A percentile compares a stretch with the other conserved stretches of the same genome.
These are phyloP conservation scores for Amorphotheca resinae DNA, from an alignment of 495 filamentous ascomycete genomes.

Conservation along the genomic window DNA sequence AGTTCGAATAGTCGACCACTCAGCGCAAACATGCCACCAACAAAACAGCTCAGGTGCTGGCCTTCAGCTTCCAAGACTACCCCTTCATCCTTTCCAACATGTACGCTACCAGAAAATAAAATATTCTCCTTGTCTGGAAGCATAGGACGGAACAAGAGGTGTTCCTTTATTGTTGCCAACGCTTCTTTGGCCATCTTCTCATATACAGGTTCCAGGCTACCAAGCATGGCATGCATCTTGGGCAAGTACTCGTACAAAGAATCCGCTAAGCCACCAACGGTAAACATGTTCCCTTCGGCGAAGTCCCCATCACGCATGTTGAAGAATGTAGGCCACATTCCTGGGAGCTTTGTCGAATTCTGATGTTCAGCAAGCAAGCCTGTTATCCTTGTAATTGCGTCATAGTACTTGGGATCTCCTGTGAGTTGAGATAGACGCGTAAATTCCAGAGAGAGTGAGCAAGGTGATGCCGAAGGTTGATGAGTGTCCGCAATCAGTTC, in stretches of 20 bases:
- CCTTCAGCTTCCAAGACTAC: constrained; percentile 32
- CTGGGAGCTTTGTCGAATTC: constrained; percentile 52
- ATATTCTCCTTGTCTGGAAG: constrained; percentile 56
- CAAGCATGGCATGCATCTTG: constrained; percentile 40
- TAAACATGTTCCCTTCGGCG: constrained; percentile 31
- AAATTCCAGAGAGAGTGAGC: constrained; percentile 70
- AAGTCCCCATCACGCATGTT: constrained; percentile 7
- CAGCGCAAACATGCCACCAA: constrained; percentile 79
- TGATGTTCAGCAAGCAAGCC: constrained; percentile 73
- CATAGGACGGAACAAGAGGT: constrained; percentile 78
- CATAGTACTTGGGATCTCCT: constrained; percentile 75
- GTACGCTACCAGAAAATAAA: constrained; percentile 43
- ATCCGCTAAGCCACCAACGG: constrained; percentile 68
- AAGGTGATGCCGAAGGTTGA: background rate
- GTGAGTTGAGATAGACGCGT: constrained; percentile 86
- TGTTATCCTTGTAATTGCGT: constrained; percentile 82
- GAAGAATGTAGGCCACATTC: constrained; percentile 58
- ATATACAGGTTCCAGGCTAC: constrained; percentile 45
- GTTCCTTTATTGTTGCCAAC: constrained; percentile 4
- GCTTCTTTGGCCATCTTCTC: background rate
- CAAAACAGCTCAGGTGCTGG: constrained; percentile 52
- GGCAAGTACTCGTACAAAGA: constrained; percentile 90
- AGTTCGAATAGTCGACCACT: constrained; percentile 63
- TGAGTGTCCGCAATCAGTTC: background rate
- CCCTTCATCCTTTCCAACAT: constrained; percentile 25